Evolutionary conservation across 75 land plant species (phyloP).

Genomic region (Picea sitchensis): DNA sequence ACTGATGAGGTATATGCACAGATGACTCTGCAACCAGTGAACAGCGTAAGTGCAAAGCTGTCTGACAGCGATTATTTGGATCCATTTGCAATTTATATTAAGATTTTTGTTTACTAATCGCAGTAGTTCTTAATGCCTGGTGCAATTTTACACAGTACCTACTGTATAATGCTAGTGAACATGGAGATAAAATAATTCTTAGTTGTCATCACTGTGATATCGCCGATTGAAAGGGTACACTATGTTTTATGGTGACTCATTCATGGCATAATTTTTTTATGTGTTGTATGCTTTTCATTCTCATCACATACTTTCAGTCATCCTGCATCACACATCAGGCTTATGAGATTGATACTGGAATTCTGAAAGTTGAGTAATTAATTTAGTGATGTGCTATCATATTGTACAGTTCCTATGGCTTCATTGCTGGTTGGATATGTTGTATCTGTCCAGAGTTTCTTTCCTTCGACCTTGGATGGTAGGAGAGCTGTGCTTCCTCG

Average conservation of each 20-base stretch:
- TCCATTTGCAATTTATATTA: neutral
- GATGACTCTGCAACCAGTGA: slow-evolving; percentile 95
- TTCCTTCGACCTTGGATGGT: neutral
- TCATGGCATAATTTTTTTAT: neutral
- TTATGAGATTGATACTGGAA: neutral
- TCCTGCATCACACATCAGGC: neutral
- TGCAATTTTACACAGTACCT: neutral
- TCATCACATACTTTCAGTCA: neutral
- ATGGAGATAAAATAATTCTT: neutral
- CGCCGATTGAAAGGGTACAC: neutral
- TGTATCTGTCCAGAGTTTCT: neutral
- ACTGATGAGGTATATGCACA: slow-evolving; percentile 99
- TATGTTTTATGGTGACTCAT: neutral
- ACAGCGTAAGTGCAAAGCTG: slow-evolving; percentile 40
- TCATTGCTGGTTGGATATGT: neutral
- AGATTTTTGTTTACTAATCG: neutral
- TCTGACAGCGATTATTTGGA: neutral
- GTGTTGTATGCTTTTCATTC: neutral
- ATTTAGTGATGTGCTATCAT: no score
- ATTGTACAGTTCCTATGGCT: no score
- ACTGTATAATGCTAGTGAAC: neutral
- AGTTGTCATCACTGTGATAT: neutral
- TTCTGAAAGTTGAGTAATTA: neutral
- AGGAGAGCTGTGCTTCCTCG: no score
- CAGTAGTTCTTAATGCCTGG: neutral